These are phyloP conservation scores for Globisporangium radiosum DNA, from an alignment of 352 stramenopile species.

Conservation along the genomic window DNA sequence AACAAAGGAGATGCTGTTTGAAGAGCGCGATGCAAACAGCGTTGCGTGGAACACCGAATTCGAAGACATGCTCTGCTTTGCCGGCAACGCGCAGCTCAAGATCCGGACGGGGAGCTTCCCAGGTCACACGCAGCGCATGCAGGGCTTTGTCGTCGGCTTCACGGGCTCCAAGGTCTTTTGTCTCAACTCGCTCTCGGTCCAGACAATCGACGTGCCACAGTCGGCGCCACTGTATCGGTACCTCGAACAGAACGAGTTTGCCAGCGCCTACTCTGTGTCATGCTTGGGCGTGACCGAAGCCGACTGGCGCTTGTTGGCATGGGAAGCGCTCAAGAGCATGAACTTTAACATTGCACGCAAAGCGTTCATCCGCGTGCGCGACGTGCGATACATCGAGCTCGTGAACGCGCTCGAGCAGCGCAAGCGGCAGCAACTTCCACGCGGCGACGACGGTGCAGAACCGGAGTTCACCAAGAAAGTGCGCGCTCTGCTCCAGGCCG, in stretches of 20 bases:
- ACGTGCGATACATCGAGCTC: constrained; percentile 90
- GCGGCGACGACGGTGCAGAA: constrained; percentile 16
- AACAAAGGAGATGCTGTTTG: constrained; percentile 87
- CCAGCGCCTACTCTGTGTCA: constrained; percentile 84
- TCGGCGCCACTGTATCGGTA: constrained; percentile 85
- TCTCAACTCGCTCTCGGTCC: constrained; percentile 78
- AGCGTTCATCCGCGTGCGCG: constrained; percentile 86
- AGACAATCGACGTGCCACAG: constrained; percentile 90
- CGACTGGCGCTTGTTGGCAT: constrained; percentile 84
- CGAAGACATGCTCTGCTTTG: constrained; percentile 94
- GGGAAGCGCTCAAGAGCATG: constrained; percentile 84
- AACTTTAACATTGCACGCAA: constrained; percentile 76
- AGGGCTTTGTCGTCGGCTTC: constrained; percentile 91
- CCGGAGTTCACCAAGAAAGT: constrained; percentile 47
- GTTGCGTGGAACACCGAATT: constrained; percentile 93
- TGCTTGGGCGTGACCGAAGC: constrained; percentile 92
- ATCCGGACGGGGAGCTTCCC: constrained; percentile 89
- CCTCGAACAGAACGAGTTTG: constrained; percentile 87
- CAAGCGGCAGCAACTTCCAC: constrained; percentile 51
- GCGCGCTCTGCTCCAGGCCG: constrained; percentile 69
- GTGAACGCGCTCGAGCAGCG: constrained; percentile 79
- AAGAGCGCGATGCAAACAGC: constrained; percentile 81
- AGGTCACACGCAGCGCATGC: constrained; percentile 86
- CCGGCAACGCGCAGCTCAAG: constrained; percentile 80
- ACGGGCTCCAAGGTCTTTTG: constrained; percentile 90